Evolutionary conservation across 2,329 filamentous ascomycete species (phyloP).

Genomic region (Seiridium cupressi): DNA sequence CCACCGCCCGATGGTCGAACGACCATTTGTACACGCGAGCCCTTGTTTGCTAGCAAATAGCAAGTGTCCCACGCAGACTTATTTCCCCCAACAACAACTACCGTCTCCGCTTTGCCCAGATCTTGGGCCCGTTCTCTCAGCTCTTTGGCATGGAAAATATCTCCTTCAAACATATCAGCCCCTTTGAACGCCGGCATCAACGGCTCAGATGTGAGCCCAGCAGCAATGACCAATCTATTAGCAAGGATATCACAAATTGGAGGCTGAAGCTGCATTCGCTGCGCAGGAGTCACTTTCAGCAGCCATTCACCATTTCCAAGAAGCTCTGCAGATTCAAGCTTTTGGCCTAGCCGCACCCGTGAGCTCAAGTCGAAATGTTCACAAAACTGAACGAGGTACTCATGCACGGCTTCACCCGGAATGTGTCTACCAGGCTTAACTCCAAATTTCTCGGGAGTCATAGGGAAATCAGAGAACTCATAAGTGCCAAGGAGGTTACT

Average conservation of each 20-base stretch:
- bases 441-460: conserved; percentile 48
- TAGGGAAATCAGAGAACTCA: conserved; percentile 63
- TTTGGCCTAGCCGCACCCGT: conserved; percentile 8
- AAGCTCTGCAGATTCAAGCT: conserved; percentile 8
- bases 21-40: conserved; percentile 16
- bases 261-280: not conserved
- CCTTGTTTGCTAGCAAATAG: conserved; percentile 9
- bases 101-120: conserved; percentile 3
- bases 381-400: conserved; percentile 12
- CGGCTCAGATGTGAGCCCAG: conserved; percentile 14
- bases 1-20: conserved; percentile 14
- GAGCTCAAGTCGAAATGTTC: conserved; percentile 3
- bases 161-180: conserved; percentile 11
- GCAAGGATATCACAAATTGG: not conserved
- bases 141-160: conserved; percentile 16
- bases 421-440: conserved; percentile 46
- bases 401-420: conserved; percentile 41
- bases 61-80: conserved; percentile 18
- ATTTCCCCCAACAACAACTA: conserved; percentile 15
- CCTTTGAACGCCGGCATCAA: conserved; percentile 9
- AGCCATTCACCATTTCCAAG: not conserved
- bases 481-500: conserved; percentile 65
- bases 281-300: not conserved
- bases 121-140: conserved; percentile 7
- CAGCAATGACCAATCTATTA: conserved; percentile 13